Percentiles rank a stretch among this genome's conserved stretches.
These are phyloP conservation scores for Endogone sp. DNA, from an alignment of 192 early-diverging fungal species.

Conservation along the genomic window DNA sequence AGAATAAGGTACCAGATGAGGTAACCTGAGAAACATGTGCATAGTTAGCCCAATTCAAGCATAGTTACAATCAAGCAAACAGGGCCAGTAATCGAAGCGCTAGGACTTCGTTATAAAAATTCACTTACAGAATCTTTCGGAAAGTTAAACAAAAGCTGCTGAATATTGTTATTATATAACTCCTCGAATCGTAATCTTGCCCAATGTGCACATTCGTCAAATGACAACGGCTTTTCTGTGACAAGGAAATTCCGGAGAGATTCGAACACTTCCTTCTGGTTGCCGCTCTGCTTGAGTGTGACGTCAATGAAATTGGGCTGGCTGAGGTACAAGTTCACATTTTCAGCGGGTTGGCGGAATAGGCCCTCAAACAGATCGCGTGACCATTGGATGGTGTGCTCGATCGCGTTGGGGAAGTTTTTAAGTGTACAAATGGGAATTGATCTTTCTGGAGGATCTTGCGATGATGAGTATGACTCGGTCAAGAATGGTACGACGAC, in stretches of 20 bases:
- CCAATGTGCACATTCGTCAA: slow-evolving; percentile 92
- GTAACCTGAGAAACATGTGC: slow-evolving; percentile 50
- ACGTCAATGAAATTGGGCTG: slow-evolving; percentile 80
- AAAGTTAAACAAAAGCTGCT: slow-evolving; percentile 97
- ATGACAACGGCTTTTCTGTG: slow-evolving; percentile 74
- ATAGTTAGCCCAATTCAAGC: neutral
- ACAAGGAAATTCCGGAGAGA: slow-evolving; percentile 73
- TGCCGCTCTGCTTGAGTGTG: slow-evolving; percentile 71
- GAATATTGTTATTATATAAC: slow-evolving; percentile 86
- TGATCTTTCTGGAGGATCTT: slow-evolving; percentile 96
- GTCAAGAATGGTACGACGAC: slow-evolving; percentile 94
- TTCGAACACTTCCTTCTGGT: slow-evolving; percentile 75
- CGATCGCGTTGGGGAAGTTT: slow-evolving; percentile 88
- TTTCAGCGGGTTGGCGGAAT: slow-evolving; percentile 89
- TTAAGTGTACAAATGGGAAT: slow-evolving; percentile 88
- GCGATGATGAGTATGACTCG: slow-evolving; percentile 97
- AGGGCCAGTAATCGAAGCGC: neutral
- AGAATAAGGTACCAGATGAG: slow-evolving; percentile 87
- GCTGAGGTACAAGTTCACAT: slow-evolving; percentile 90
- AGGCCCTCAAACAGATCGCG: slow-evolving; percentile 95
- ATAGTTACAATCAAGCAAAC: neutral
- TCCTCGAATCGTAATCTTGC: slow-evolving; percentile 93
- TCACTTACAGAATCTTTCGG: slow-evolving; percentile 75
- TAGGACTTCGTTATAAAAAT: neutral
- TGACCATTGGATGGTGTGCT: slow-evolving; percentile 90